A percentile compares a stretch with the other conserved stretches of the same genome.
These are phyloP conservation scores for Neurospora crassa DNA, from an alignment of 2,329 filamentous ascomycete species.

Conservation along the genomic window DNA sequence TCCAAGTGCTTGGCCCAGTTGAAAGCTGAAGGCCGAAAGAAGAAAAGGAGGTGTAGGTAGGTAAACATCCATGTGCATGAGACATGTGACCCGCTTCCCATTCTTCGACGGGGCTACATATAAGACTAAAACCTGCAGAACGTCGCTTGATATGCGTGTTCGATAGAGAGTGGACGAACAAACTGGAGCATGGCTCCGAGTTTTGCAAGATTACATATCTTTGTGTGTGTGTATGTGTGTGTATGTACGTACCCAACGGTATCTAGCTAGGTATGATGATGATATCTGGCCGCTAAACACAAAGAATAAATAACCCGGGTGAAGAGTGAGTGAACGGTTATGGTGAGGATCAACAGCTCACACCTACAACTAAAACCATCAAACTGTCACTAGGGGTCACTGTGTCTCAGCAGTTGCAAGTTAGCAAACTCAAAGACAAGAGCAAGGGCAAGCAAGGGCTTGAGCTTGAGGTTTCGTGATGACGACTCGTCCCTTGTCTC, in stretches of 20 bases:
- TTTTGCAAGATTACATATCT: too few species aligned
- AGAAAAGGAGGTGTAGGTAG: not conserved
- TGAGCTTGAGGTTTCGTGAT: not conserved
- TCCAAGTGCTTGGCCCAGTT: not conserved
- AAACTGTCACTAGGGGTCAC: not conserved
- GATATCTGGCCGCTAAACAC: not conserved
- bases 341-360: not conserved
- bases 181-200: not conserved
- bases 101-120: not conserved
- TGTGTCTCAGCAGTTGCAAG: not conserved
- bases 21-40: not conserved
- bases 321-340: not conserved
- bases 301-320: not conserved
- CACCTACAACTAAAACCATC: not conserved
- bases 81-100: not conserved
- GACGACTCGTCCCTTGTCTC: not conserved
- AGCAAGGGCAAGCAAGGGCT: not conserved
- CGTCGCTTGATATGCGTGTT: not conserved
- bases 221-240: too few species aligned
- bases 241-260: not conserved
- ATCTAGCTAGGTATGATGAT: not conserved
- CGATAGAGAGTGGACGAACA: not conserved
- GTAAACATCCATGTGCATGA: not conserved
- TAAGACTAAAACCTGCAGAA: not conserved
- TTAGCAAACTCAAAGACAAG: not conserved